A percentile compares a stretch with the other conserved stretches of the same genome.
phyloP scores from a whole-genome alignment of 306 rosid species.

The Datisca glomerata region DNA sequence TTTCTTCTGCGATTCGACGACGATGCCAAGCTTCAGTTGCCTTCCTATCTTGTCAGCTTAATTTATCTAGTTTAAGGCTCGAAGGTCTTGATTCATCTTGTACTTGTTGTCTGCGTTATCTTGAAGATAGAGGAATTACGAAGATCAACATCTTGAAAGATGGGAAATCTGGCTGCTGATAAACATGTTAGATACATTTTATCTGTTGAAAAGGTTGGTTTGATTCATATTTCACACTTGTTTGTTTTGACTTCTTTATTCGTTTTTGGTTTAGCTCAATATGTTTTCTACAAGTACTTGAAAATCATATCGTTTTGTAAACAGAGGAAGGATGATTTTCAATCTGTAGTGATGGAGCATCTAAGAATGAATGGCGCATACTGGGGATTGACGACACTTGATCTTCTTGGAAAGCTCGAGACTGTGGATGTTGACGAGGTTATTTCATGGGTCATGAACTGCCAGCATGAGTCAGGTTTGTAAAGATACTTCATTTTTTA shows the following conservation, averaged over 20 bases:
- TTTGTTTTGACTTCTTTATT: background rate
- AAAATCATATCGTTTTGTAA: slow-evolving; percentile 5
- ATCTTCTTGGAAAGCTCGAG: slow-evolving; percentile 62
- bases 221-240: background rate
- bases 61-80: no score
- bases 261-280: slow-evolving; percentile 2
- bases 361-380: slow-evolving; percentile 84
- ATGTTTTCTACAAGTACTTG: no score
- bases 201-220: slow-evolving; percentile 74
- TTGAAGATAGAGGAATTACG: no score
- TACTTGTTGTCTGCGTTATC: no score
- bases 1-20: no score
- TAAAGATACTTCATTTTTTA: background rate
- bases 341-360: slow-evolving; percentile 79
- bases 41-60: no score
- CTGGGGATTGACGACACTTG: slow-evolving; percentile 80
- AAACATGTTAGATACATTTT: slow-evolving; percentile 60
- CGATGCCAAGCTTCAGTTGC: no score
- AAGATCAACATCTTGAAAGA: no score
- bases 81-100: no score
- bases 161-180: slow-evolving; percentile 59
- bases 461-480: slow-evolving; percentile 75
- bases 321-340: slow-evolving; percentile 69
- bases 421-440: slow-evolving; percentile 50
- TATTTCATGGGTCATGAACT: slow-evolving; percentile 67